Evolutionary conservation across 1,284 basidiomycete genomes (phyloP), one percentile per base, ranked within the genome.

Genomic region (Lignosus rhinocerotis): DNA sequence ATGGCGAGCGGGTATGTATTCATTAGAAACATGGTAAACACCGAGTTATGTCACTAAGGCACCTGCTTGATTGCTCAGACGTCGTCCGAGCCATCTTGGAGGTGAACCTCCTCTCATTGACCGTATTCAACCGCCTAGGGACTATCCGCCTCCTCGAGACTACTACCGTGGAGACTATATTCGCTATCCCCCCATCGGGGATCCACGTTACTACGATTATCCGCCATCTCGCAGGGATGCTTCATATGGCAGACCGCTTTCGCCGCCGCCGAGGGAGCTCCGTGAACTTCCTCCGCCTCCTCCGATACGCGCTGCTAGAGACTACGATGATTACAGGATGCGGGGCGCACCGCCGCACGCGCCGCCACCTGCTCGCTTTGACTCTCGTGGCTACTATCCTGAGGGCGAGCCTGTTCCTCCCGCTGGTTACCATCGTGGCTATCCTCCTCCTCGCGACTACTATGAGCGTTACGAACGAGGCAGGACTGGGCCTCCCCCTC

Each of bases 241-340:
- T 8, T 54, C 52, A 49, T 80, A 80, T 59, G 77, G 87, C 46
- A 78, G 86, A 52, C 82, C 85, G 57, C 72, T 77, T 21, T 64
- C 62, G 2, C 75, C 79, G 7, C 86, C 88, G 53, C 82, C 85
- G 32, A 78, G 87, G 63, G 87, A 87, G n/a, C 84, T 82, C 66
- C 79, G 86, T 44, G 87, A 89, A 58, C 86, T 85, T 70, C 76
- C 79, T 63, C 71, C 73, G 43, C 75, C 79, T 60, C 76, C 62
- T 48, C 47, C 80, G 53, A 72, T 77, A 39, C 75, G 76, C 66
- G 74, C 83, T 55, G 72, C 79, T 68, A 81, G 85, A 62, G 86
- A 90, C 58, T 80, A 83, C 66, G 88, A 92, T 64, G 88, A 91
- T 52, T 85, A 83, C 65, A 77, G 83, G 63, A 66, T 71, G 66